Evolutionary conservation across 2,329 filamentous ascomycete species (phyloP), one percentile per base, ranked within the genome.

Genomic region (Fusarium sacchari): DNA sequence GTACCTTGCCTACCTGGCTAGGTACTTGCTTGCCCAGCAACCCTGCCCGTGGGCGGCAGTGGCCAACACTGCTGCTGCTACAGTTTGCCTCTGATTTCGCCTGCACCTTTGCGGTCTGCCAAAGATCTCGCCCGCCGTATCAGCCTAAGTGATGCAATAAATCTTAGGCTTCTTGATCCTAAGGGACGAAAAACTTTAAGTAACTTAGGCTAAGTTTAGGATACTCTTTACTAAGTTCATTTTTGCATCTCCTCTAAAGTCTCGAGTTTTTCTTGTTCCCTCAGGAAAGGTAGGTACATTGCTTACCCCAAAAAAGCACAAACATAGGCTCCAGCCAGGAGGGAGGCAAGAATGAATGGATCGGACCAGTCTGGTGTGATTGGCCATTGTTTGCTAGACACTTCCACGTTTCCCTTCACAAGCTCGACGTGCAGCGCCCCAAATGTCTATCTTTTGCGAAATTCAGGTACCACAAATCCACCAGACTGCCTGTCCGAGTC

Each of bases 311-410:
- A 74, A 64, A 67, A 52, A 40, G 59, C 44, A 66, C 39, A 42
- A 56, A 69, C n/a, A n/a, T n/a, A n/a, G n/a, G n/a, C n/a, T n/a
- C n/a, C n/a, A n/a, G n/a, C 67, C 60, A 69, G 67, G 71, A 56
- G 67, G 71, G 71, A 69, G 71, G 72, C 72, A 74, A 74, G 62
- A 69, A 50, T 60, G 42, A 69, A 55, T 60, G 40, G 66, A 55
- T 52, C 46, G 40, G 66, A 55, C 47, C 46, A 28, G 30, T 43
- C 64, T 56, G 52, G 37, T 68, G 37, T 67, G 76, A 77, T 78
- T 78, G 76, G 76, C 47, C 30, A 50, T 60, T 52, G 57, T 43
- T 60, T 77, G 62, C 76, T 71, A 74, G 71, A 78, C 67, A 43
- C 66, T 78, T 77, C 71, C 73, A 78, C 59, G 67, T 72, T 61